Evolutionary conservation across 805 yeast genomes (phyloP), one percentile per base, ranked within the genome.

Genomic region (Schwanniomyces occidentalis): DNA sequence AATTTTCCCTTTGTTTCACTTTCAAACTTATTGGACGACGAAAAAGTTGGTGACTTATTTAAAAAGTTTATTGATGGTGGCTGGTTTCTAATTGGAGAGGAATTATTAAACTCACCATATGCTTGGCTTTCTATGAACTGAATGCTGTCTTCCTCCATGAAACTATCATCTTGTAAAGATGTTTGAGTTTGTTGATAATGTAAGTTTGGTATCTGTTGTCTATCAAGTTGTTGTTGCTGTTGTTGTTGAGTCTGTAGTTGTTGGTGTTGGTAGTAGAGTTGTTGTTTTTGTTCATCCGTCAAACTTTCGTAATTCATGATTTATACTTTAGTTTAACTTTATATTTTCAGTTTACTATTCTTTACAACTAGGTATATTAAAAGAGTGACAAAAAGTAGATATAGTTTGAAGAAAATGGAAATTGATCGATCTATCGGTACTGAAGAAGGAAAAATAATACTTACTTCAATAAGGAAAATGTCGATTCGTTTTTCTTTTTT

Each of bases 61-160:
- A 54, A 47, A 30, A 45, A 34, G 9, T 40, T 33, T 31, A 44
- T 42, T 12, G 41, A 32, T 30, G 45, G 44, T 29, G 42, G 37
- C 20, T 36, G 44, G n/a, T n/a, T n/a, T 26, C 37, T 33, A 16
- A 42, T 24, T 10, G 43, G 45, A 8, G 48, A 44, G 10, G 45
- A 39, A 3, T 33, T 35, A n/a, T n/a, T n/a, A n/a, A n/a, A n/a
- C n/a, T n/a, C n/a, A n/a, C n/a, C n/a, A n/a, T n/a, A n/a, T n/a
- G n/a, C n/a, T n/a, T n/a, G n/a, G n/a, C n/a, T n/a, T 18, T 45
- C 48, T 36, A 51, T 32, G 36, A 47, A 40, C n/a, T 48, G 47
- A 16, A 52, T 42, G 17, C 57, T 49, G 42, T 65, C 73, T 30
- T 65, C 70, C 15, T 67, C 72, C 73, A 67, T 66, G 41, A 50